These are phyloP conservation scores for Saposhnikovia divaricata DNA, from an alignment of 129 eudicot genomes.

Conservation along the genomic window DNA sequence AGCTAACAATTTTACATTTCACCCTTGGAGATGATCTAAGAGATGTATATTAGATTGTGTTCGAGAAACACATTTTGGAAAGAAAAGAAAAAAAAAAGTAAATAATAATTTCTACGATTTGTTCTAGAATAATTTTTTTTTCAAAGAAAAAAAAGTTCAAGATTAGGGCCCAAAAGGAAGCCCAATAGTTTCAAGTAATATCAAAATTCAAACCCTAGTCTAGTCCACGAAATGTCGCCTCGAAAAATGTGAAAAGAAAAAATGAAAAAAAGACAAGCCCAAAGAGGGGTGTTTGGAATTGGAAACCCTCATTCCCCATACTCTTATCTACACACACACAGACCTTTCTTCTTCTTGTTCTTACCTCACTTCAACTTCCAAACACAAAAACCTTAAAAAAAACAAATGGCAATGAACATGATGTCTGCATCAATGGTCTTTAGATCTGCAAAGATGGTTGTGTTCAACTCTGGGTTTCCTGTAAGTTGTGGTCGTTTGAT, in stretches of 20 bases:
- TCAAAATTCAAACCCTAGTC: not conserved
- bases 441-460: slow-evolving; percentile 15
- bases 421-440: not conserved
- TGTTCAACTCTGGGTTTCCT: not conserved
- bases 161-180: not conserved
- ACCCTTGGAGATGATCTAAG: too few species aligned
- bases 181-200: not conserved
- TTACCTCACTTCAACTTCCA: not conserved
- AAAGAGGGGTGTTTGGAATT: not conserved
- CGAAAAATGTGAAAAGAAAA: not conserved
- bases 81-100: too few species aligned
- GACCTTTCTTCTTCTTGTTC: not conserved
- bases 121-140: too few species aligned
- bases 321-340: not conserved
- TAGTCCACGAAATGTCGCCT: not conserved
- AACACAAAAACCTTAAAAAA: not conserved
- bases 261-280: not conserved
- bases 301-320: not conserved
- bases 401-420: not conserved
- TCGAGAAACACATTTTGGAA: too few species aligned
- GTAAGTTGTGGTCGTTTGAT: not conserved
- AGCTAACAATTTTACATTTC: too few species aligned
- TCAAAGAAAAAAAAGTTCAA: too few species aligned
- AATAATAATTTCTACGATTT: too few species aligned
- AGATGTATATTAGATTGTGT: too few species aligned